Conservation (phyloP, 2,329 filamentous ascomycete genomes). For the Penicillium sp. region DNA sequence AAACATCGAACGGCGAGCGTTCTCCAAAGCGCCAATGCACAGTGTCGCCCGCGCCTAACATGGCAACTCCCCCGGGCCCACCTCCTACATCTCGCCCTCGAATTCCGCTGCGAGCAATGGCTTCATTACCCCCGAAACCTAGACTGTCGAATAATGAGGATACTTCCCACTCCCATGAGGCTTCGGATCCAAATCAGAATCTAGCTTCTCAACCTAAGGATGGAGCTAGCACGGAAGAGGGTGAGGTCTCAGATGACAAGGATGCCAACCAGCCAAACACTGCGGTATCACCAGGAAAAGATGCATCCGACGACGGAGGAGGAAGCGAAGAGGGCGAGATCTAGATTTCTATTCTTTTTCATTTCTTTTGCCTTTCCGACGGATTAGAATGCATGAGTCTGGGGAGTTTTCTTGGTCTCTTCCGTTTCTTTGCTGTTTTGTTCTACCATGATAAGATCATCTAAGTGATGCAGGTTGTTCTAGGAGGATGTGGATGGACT, state of each 20-base stretch:
- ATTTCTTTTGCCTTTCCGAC: background rate
- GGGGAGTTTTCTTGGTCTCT: background rate
- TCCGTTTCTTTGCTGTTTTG: background rate
- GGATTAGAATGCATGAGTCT: background rate
- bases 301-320: slow-evolving; percentile 32
- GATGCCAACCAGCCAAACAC: slow-evolving; percentile 8
- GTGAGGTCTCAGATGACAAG: slow-evolving; percentile 20
- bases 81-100: slow-evolving; percentile 15
- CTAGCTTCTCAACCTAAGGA: background rate
- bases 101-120: slow-evolving; percentile 20
- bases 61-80: slow-evolving; percentile 2
- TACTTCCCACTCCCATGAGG: background rate
- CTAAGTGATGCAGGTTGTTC: background rate
- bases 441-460: background rate
- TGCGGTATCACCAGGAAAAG: slow-evolving; percentile 8
- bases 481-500: background rate
- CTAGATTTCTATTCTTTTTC: slow-evolving; percentile 11
- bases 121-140: background rate
- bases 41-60: slow-evolving; percentile 18
- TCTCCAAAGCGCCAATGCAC: slow-evolving; percentile 42
- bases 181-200: background rate
- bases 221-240: slow-evolving; percentile 21
- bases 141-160: background rate
- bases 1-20: slow-evolving; percentile 27
- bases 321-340: slow-evolving; percentile 48